A percentile compares a stretch with the other conserved stretches of the same genome.
These are phyloP conservation scores for Entelexis sorbosivorans DNA, from an alignment of 1,139 yeast genomes.

Conservation along the genomic window DNA sequence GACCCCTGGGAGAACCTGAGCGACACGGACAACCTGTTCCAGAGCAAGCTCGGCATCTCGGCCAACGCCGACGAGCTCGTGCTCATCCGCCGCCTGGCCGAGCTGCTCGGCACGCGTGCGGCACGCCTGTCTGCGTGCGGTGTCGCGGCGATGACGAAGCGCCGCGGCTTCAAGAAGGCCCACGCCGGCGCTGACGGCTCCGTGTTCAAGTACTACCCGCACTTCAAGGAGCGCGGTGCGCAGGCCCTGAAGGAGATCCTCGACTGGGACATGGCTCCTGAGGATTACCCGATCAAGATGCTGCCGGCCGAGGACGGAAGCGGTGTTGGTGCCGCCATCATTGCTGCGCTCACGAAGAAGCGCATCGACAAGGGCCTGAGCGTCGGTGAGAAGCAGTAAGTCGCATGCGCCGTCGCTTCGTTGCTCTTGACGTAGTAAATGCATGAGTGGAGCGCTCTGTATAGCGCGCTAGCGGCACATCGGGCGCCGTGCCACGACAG, in stretches of 20 bases:
- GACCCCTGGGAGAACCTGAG: constrained; percentile 81
- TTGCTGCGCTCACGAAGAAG: constrained; percentile 83
- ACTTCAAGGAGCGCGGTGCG: constrained; percentile 81
- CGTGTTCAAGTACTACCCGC: constrained; percentile 86
- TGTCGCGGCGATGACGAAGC: constrained; percentile 85
- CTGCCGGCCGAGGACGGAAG: constrained; percentile 96
- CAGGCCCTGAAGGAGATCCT: constrained; percentile 81
- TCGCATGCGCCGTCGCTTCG: too few relatives aligned
- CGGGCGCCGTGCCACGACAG: too few relatives aligned
- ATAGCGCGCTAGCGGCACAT: too few relatives aligned
- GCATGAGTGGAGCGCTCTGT: too few relatives aligned
- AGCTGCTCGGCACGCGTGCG: constrained; percentile 81
- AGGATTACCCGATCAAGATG: constrained; percentile 65
- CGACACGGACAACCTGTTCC: constrained; percentile 61
- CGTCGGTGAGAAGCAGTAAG: constrained; percentile 13
- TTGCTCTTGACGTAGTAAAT: too few relatives aligned
- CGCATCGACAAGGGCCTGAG: constrained; percentile 43
- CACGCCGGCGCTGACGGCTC: constrained; percentile 98
- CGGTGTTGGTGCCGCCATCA: constrained; percentile 96
- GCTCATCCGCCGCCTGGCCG: constrained; percentile 71
- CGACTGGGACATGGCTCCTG: constrained; percentile 51
- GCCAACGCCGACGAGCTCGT: constrained; percentile 73
- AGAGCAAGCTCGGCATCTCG: constrained; percentile 44
- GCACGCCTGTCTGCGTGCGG: constrained; percentile 92
- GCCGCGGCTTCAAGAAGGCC: constrained; percentile 65